These are phyloP conservation scores for Candida adriatica DNA, from an alignment of 805 yeast species.

Conservation along the genomic window DNA sequence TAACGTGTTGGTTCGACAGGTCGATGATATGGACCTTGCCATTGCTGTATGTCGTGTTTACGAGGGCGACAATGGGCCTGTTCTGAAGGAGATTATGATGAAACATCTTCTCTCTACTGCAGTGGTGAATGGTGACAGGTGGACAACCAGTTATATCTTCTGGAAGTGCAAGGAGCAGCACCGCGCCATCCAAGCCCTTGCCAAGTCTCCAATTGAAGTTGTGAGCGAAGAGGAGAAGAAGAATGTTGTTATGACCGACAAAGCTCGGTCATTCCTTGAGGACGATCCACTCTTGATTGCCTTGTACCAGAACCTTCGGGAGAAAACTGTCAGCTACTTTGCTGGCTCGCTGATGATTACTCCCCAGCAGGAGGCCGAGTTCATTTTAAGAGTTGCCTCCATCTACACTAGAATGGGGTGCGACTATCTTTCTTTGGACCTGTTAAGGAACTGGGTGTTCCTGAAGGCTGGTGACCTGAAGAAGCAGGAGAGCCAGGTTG, in stretches of 20 bases:
- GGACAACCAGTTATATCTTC: conserved; percentile 77
- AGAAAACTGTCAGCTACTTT: conserved; percentile 41
- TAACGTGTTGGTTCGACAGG: conserved; percentile 60
- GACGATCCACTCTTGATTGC: conserved; percentile 81
- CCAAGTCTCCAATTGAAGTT: conserved; percentile 44
- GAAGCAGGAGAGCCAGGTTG: conserved; percentile 10
- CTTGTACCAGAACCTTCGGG: conserved; percentile 56
- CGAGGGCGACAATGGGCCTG: conserved; percentile 55
- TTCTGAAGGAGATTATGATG: conserved; percentile 41
- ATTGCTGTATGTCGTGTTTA: conserved; percentile 75
- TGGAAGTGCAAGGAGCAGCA: conserved; percentile 52
- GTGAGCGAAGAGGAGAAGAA: conserved; percentile 26
- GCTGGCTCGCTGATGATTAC: conserved; percentile 39
- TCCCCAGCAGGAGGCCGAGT: conserved; percentile 47
- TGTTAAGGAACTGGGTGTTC: conserved; percentile 67
- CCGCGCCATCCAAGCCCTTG: conserved; percentile 56
- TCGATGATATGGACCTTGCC: conserved; percentile 67
- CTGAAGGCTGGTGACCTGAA: conserved; percentile 17
- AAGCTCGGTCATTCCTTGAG: conserved; percentile 40
- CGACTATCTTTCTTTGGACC: conserved; percentile 60
- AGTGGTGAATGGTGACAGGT: conserved; percentile 57
- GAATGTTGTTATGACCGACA: conserved; percentile 15
- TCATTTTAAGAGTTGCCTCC: conserved; percentile 53
- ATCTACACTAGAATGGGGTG: conserved; percentile 89
- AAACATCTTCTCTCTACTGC: conserved; percentile 49